Evolutionary conservation across 352 stramenopile species (phyloP).

Genomic region (Achlya hypogyna): DNA sequence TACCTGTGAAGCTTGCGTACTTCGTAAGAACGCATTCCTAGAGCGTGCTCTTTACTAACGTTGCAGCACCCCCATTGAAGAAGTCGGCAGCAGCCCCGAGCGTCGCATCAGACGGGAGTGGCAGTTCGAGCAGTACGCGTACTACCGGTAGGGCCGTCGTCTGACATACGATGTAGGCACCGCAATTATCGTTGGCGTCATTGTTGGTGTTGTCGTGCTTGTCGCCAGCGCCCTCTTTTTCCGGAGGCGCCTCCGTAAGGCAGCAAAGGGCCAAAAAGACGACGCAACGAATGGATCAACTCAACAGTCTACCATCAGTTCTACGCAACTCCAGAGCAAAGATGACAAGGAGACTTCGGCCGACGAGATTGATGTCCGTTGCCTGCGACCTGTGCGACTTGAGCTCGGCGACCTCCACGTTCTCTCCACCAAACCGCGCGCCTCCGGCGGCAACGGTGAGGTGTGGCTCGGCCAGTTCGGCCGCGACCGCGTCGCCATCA

Average conservation of each 20-base stretch:
- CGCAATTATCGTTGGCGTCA: neutral
- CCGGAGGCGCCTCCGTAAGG: neutral
- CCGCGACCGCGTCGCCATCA: neutral
- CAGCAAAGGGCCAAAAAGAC: neutral
- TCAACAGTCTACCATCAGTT: neutral
- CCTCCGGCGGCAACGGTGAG: neutral
- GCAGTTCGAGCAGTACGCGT: neutral
- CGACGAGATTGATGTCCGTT: neutral
- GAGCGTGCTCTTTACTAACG: too few species aligned
- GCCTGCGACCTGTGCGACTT: neutral
- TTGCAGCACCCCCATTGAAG: too few species aligned
- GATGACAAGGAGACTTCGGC: too few species aligned
- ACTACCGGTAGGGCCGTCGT: neutral
- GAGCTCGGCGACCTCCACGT: neutral
- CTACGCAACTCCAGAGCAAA: too few species aligned
- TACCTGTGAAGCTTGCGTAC: neutral
- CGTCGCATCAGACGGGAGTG: neutral
- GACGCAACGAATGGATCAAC: neutral
- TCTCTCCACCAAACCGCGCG: neutral
- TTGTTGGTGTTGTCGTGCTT: neutral
- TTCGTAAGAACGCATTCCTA: neutral
- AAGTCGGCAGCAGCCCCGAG: too few species aligned
- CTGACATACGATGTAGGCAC: neutral
- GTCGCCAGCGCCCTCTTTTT: neutral
- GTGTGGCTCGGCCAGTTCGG: slow-evolving; percentile 9